A percentile compares a stretch with the other conserved stretches of the same genome.
Conservation (phyloP, 257 asterid species). For the Solanum paucissectum region DNA sequence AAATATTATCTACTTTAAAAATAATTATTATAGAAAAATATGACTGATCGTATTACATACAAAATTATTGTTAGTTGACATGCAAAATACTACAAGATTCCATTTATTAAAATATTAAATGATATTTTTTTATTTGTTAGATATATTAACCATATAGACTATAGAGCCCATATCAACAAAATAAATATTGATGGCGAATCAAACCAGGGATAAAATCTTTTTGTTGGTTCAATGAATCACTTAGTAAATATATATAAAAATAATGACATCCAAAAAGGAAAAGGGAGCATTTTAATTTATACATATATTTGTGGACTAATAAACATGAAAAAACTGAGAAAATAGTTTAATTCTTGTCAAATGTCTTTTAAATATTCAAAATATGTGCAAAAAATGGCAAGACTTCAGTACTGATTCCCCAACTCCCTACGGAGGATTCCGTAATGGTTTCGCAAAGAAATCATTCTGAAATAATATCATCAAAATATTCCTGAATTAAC, state of each 20-base stretch:
- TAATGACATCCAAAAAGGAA: neutral
- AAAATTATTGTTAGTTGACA: neutral
- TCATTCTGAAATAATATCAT: too few relatives aligned
- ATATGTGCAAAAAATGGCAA: too few relatives aligned
- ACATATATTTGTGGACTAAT: too few relatives aligned
- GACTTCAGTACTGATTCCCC: neutral
- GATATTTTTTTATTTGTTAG: neutral
- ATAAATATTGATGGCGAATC: neutral
- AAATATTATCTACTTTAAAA: neutral
- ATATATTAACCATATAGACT: neutral
- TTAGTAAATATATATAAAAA: neutral
- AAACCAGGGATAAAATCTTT: neutral
- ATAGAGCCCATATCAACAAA: neutral
- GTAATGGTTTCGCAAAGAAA: too few relatives aligned
- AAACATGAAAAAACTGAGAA: too few relatives aligned
- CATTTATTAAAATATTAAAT: neutral
- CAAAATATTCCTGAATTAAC: too few relatives aligned
- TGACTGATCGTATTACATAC: neutral
- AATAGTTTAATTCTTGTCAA: too few relatives aligned
- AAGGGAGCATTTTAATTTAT: neutral
- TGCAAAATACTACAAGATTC: neutral
- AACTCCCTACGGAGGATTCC: fast-evolving
- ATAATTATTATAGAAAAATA: neutral
- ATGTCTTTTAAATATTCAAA: too few relatives aligned
- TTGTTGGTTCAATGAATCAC: neutral